phyloP scores from a whole-genome alignment of 2,329 filamentous ascomycete species.

The Sordariomycetes sp. region DNA sequence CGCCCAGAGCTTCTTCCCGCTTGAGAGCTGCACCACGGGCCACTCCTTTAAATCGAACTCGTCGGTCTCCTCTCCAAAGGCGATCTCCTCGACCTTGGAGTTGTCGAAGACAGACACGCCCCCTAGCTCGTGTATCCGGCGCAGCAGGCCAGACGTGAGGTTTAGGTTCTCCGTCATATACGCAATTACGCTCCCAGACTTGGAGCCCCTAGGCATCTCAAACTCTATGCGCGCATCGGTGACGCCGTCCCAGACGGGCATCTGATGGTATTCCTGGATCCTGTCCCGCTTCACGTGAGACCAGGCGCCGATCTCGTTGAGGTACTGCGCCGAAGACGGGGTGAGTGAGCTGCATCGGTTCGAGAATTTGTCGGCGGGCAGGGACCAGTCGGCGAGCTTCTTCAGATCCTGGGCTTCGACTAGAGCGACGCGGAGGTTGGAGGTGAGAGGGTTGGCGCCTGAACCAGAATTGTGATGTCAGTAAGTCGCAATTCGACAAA shows the following conservation, averaged over 20 bases:
- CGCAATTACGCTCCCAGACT: constrained; percentile 58
- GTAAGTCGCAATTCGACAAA: constrained; percentile 1
- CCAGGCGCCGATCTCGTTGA: constrained; percentile 81
- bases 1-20: constrained; percentile 60
- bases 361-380: constrained; percentile 62
- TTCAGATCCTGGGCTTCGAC: constrained; percentile 81
- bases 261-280: constrained; percentile 82
- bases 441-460: constrained; percentile 69
- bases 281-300: constrained; percentile 59
- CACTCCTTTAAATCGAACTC: constrained; percentile 72
- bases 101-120: constrained; percentile 63
- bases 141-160: constrained; percentile 67
- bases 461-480: constrained; percentile 6
- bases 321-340: constrained; percentile 72
- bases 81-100: constrained; percentile 70
- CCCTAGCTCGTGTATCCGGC: constrained; percentile 58
- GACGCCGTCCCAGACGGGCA: constrained; percentile 98
- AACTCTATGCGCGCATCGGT: constrained; percentile 83
- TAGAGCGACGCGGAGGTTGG: constrained; percentile 71
- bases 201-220: constrained; percentile 45
- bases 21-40: constrained; percentile 70
- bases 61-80: constrained; percentile 58
- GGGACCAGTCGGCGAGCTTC: constrained; percentile 55
- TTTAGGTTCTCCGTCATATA: constrained; percentile 97
- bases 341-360: constrained; percentile 96